Evolutionary conservation across 768 basidiomycete genomes (phyloP), one percentile per base, ranked within the genome.

Genomic region (Cystofilobasidium ferigula): DNA sequence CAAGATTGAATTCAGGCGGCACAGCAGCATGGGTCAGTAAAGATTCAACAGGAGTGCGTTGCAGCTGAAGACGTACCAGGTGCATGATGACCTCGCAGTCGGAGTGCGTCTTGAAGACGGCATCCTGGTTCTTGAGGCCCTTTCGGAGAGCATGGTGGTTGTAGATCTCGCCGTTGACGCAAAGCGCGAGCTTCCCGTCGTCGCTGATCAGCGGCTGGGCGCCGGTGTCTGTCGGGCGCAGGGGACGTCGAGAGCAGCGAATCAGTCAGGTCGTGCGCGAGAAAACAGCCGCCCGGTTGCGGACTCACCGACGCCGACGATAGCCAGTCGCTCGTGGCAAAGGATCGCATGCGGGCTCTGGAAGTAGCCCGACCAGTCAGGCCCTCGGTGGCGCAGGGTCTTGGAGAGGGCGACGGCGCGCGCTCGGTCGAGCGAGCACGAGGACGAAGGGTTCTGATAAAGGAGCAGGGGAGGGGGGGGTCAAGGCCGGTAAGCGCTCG

Each of bases 81-180:
- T 93, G 88, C 69, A 98, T 82, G 71, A 99, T 94, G 72, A 95
- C 85, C 77, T 99, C 95, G 77, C 95, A 99, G 73, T 99, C 95
- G 0, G 93, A 97, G 73, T 94, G 89, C 0, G 94, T 98, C 81
- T 90, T 95, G 81, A 98, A 94, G 64, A 84, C 85, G 70, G 85
- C 82, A 64, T 78, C 80, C 51, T 83, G 74, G 67, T 73, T 65
- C 42, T 82, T 84, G 62, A 91, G 77, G 30, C 76, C 78, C 59
- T 84, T 82, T 65, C 89, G 83, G 60, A 98, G 83, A 22, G 85
- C 81, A 63, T 88, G 77, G 74, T 98, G 90, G 81, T 98, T 99
- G 82, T 99, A 99, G 72, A 99, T 98, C 78, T 99, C 95, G 60
- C 95, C 95, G 77, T 99, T 99, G 74, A 99, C 95, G 65, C 88